phyloP scores from a whole-genome alignment of 2,329 filamentous ascomycete genomes.

The Coniochaeta prunicola region DNA sequence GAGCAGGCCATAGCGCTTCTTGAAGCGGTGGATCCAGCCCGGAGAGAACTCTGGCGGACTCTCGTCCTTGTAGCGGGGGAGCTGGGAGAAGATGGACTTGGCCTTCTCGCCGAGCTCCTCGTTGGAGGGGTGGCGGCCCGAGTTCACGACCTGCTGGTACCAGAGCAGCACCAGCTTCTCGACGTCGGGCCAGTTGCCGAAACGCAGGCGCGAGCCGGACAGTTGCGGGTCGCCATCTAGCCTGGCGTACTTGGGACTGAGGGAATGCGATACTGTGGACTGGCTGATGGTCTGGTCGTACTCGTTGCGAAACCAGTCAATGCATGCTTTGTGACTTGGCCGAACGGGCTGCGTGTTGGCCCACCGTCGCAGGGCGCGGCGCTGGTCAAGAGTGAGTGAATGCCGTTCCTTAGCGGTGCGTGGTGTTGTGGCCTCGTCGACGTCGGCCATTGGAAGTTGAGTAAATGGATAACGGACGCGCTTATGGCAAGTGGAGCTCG shows the following conservation, averaged over 20 bases:
- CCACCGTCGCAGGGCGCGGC: slow-evolving; percentile 53
- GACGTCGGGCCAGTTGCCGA: slow-evolving; percentile 58
- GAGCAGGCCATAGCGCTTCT: slow-evolving; percentile 54
- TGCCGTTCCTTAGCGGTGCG: slow-evolving; percentile 41
- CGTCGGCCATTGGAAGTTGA: not conserved
- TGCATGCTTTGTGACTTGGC: slow-evolving; percentile 54
- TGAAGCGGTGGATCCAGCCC: slow-evolving; percentile 58
- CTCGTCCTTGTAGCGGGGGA: slow-evolving; percentile 55
- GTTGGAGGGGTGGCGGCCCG: slow-evolving; percentile 52
- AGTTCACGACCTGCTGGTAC: slow-evolving; percentile 44
- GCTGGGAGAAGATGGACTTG: slow-evolving; percentile 48
- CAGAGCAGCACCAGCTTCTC: slow-evolving; percentile 50
- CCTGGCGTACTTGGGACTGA: slow-evolving; percentile 55
- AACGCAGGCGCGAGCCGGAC: slow-evolving; percentile 54
- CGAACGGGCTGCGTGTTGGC: slow-evolving; percentile 48
- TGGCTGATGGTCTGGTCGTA: slow-evolving; percentile 56
- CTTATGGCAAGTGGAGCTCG: not conserved
- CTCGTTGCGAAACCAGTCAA: slow-evolving; percentile 53
- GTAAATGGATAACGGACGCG: not conserved
- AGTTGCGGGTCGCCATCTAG: slow-evolving; percentile 55
- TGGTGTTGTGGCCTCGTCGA: not conserved
- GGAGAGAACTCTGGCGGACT: slow-evolving; percentile 54
- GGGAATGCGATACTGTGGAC: slow-evolving; percentile 55
- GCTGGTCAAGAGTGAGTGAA: slow-evolving; percentile 55
- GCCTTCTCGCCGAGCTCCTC: slow-evolving; percentile 57